phyloP scores from a whole-genome alignment of 2,329 filamentous ascomycete species.

The Orbilia javanica region DNA sequence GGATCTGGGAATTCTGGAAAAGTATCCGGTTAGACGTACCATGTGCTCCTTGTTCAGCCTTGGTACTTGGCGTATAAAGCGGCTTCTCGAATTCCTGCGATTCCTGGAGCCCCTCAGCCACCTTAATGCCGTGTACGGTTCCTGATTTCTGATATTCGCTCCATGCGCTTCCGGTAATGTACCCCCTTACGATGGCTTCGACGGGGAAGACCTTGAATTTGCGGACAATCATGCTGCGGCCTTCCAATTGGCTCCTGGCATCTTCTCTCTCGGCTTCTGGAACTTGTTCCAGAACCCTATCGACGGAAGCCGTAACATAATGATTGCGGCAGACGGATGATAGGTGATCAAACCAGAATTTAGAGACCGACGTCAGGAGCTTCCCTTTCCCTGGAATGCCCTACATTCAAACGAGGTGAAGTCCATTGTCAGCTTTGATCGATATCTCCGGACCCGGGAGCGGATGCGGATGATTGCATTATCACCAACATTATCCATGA shows the following conservation, averaged over 20 bases:
- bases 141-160: constrained; percentile 79
- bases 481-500: constrained; percentile 80
- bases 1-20: constrained; percentile 19
- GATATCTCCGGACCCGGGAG: constrained; percentile 59
- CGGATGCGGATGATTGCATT: constrained; percentile 67
- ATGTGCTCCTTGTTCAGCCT: constrained; percentile 81
- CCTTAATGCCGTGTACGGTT: constrained; percentile 82
- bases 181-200: constrained; percentile 88
- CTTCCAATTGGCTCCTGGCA: constrained; percentile 70
- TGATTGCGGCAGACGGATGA: constrained; percentile 71
- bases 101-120: constrained; percentile 77
- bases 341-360: constrained; percentile 77
- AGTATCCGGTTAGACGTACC: constrained; percentile 57
- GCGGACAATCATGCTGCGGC: constrained; percentile 82
- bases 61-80: constrained; percentile 85
- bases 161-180: constrained; percentile 89
- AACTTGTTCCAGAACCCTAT: constrained; percentile 62
- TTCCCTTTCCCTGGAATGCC: constrained; percentile 77
- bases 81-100: constrained; percentile 77
- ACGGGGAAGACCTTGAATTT: constrained; percentile 81
- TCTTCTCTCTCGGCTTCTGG: constrained; percentile 64
- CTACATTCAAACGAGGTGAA: constrained; percentile 64
- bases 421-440: constrained; percentile 61
- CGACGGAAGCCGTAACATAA: constrained; percentile 73
- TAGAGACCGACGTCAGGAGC: constrained; percentile 76